Evolutionary conservation across 1,284 basidiomycete genomes (phyloP).

Genomic region (Austropuccinia psidii): DNA sequence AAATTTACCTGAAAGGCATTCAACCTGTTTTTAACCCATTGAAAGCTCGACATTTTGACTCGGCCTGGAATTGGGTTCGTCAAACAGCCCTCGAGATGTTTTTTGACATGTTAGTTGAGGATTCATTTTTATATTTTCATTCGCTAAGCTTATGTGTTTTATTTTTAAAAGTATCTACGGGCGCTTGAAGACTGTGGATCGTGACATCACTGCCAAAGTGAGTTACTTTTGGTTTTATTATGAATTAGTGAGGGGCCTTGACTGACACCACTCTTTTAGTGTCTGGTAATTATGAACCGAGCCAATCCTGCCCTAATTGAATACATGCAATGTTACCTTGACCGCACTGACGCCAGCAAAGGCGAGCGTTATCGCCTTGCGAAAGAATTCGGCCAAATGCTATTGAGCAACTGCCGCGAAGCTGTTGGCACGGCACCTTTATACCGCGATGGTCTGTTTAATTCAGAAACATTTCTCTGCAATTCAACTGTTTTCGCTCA

Average conservation of each 20-base stretch:
- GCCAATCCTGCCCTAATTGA: slow-evolving; percentile 77
- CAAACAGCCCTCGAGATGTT: slow-evolving; percentile 39
- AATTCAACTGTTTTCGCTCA: slow-evolving; percentile 7
- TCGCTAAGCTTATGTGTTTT: slow-evolving; percentile 43
- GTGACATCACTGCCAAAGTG: slow-evolving; percentile 43
- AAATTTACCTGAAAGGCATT: slow-evolving; percentile 86
- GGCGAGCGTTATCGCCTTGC: slow-evolving; percentile 88
- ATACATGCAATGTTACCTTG: slow-evolving; percentile 95
- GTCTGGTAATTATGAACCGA: slow-evolving; percentile 94
- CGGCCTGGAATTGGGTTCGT: slow-evolving; percentile 98
- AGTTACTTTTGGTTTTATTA: no score
- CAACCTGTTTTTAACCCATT: slow-evolving; percentile 85
- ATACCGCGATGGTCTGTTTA: slow-evolving; percentile 78
- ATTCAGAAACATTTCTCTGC: slow-evolving; percentile 7
- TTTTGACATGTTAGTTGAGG: slow-evolving; percentile 26
- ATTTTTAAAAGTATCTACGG: slow-evolving; percentile 58
- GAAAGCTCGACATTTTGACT: slow-evolving; percentile 96
- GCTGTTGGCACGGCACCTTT: slow-evolving; percentile 72
- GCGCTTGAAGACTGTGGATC: slow-evolving; percentile 79
- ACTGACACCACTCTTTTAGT: no score
- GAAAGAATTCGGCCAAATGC: slow-evolving; percentile 92
- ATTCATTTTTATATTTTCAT: slow-evolving; percentile 69
- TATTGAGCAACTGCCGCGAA: slow-evolving; percentile 87
- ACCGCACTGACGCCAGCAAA: slow-evolving; percentile 68
- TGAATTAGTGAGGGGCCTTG: no score